Percentiles rank a stretch among this genome's conserved stretches.
phyloP scores from a whole-genome alignment of 73 alveolate genomes.

The Stentor coeruleus region DNA sequence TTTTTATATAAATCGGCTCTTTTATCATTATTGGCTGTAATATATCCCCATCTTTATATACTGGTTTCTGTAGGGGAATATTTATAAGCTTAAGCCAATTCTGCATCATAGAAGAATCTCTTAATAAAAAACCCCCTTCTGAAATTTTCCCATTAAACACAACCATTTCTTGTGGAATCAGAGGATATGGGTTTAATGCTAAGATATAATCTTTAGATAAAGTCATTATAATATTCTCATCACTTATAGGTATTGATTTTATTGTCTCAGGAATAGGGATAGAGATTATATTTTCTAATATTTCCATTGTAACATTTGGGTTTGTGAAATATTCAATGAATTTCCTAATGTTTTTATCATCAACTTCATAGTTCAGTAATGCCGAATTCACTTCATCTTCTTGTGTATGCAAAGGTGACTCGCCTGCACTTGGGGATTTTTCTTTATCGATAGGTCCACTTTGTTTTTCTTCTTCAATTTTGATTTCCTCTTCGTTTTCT shows the following conservation, averaged over 20 bases:
- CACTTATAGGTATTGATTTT: background rate
- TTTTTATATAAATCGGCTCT: background rate
- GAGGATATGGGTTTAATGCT: background rate
- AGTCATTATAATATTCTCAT: background rate
- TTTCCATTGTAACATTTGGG: background rate
- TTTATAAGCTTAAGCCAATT: background rate
- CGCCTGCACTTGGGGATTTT: background rate
- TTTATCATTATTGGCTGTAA: background rate
- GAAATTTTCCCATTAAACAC: background rate
- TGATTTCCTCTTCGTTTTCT: background rate
- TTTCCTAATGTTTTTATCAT: background rate
- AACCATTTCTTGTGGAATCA: background rate
- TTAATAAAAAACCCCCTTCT: background rate
- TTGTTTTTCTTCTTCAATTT: background rate
- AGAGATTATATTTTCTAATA: background rate
- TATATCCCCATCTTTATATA: background rate
- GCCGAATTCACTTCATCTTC: background rate
- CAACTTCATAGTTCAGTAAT: background rate
- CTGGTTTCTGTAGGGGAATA: slow-evolving; percentile 1
- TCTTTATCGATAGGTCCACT: background rate
- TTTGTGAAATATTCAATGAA: background rate
- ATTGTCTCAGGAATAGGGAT: background rate
- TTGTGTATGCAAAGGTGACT: background rate
- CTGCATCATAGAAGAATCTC: slow-evolving; percentile 6
- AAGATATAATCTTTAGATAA: background rate